phyloP scores from a whole-genome alignment of 495 filamentous ascomycete genomes.

The Lasiosphaeriaceae sp. region DNA sequence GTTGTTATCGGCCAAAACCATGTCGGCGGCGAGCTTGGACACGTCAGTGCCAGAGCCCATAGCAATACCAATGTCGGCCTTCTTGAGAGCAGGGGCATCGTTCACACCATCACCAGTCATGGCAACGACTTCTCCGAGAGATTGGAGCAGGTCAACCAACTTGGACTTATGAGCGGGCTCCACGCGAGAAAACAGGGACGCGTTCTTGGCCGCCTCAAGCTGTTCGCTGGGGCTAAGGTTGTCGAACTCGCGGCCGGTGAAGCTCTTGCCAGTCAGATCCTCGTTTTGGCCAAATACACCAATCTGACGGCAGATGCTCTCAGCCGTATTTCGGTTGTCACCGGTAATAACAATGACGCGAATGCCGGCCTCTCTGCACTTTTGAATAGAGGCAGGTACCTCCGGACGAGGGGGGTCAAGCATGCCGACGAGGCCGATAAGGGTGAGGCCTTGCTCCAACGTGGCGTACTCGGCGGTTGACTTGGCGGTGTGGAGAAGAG shows the following conservation, averaged over 20 bases:
- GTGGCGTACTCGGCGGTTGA: conserved; percentile 78
- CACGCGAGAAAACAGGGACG: conserved; percentile 93
- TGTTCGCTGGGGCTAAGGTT: conserved; percentile 73
- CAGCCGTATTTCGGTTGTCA: conserved; percentile 95
- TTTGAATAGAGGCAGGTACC: conserved; percentile 77
- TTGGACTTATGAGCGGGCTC: conserved; percentile 94
- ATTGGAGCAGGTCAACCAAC: conserved; percentile 94
- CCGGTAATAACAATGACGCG: conserved; percentile 97
- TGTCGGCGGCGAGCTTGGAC: conserved; percentile 93
- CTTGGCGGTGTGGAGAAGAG: conserved; percentile 68
- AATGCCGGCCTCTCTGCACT: conserved; percentile 90
- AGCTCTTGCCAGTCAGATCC: conserved; percentile 87
- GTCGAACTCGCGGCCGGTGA: conserved; percentile 92
- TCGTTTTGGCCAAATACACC: conserved; percentile 84
- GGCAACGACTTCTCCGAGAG: conserved; percentile 88
- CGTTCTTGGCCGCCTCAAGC: conserved; percentile 75
- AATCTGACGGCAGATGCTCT: conserved; percentile 95
- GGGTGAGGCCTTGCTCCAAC: conserved; percentile 88
- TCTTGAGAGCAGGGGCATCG: conserved; percentile 97
- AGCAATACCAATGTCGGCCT: conserved; percentile 96
- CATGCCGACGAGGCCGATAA: conserved; percentile 94
- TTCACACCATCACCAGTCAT: conserved; percentile 99
- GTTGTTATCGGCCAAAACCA: conserved; percentile 98
- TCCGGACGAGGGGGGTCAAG: conserved; percentile 96
- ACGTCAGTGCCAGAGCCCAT: conserved; percentile 99